Conservation (phyloP, 2,329 filamentous ascomycete genomes). For the Claviceps digitariae region DNA sequence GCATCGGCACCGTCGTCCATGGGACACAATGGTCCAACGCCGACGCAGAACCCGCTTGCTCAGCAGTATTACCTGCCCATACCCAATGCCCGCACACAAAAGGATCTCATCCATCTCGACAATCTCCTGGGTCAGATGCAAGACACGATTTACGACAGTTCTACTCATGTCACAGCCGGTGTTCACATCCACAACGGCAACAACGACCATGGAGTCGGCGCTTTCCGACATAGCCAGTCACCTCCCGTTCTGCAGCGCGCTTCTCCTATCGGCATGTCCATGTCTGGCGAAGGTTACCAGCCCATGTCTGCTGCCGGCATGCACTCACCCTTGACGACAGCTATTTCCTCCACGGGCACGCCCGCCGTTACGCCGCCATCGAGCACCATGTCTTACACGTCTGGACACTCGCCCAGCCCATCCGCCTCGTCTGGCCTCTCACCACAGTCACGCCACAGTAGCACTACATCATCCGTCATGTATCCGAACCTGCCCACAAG, state of each 20-base stretch:
- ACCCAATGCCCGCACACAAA: conserved; percentile 81
- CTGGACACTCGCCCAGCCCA: conserved; percentile 60
- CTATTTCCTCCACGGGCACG: conserved; percentile 51
- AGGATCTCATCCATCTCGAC: conserved; percentile 85
- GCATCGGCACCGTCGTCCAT: conserved; percentile 26
- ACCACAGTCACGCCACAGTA: conserved; percentile 48
- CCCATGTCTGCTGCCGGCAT: conserved; percentile 40
- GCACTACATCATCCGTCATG: conserved; percentile 46
- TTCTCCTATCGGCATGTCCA: conserved; percentile 17
- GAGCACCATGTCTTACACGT: conserved; percentile 63
- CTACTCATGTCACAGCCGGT: conserved; percentile 67
- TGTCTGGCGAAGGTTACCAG: conserved; percentile 24
- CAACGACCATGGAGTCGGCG: conserved; percentile 49
- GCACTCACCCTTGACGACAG: conserved; percentile 46
- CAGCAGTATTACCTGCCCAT: conserved; percentile 84
- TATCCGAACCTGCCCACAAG: conserved; percentile 54
- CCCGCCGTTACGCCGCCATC: conserved; percentile 66
- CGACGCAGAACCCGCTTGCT: conserved; percentile 41
- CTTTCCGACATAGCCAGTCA: conserved; percentile 44
- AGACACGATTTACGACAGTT: conserved; percentile 87
- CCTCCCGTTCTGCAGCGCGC: conserved; percentile 29
- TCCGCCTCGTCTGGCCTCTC: conserved; percentile 55
- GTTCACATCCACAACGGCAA: conserved; percentile 48
- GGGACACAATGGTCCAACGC: conserved; percentile 40
- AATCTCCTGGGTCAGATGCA: conserved; percentile 94